A percentile compares a stretch with the other conserved stretches of the same genome.
phyloP scores from a whole-genome alignment of 2,329 filamentous ascomycete genomes.

The Chaetomium sp. region DNA sequence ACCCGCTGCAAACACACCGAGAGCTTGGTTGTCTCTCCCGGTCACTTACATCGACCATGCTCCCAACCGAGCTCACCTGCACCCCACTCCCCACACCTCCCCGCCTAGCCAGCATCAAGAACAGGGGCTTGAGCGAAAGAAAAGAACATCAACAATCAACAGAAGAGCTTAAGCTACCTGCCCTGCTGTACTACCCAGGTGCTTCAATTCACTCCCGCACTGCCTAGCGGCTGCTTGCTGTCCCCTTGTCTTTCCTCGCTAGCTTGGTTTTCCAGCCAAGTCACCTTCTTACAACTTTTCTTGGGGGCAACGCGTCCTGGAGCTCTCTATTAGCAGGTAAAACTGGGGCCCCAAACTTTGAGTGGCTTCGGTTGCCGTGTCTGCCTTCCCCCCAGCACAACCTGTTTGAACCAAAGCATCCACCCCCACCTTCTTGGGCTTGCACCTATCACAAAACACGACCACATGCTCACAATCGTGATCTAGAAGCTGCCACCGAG shows the following conservation, averaged over 20 bases:
- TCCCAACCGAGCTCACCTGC: constrained; percentile 8
- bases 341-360: background rate
- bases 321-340: constrained; percentile 15
- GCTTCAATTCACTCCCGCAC: background rate
- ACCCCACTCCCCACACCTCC: constrained; percentile 14
- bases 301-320: background rate
- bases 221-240: background rate
- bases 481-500: constrained; percentile 52
- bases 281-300: constrained; percentile 1
- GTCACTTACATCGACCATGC: constrained; percentile 4
- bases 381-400: constrained; percentile 7
- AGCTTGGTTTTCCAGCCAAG: background rate
- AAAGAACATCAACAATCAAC: constrained; percentile 1
- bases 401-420: constrained; percentile 9
- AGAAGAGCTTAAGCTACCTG: background rate
- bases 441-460: constrained; percentile 34
- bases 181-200: background rate
- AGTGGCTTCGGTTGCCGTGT: constrained; percentile 1
- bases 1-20: background rate
- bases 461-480: constrained; percentile 60
- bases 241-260: background rate
- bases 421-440: constrained; percentile 21
- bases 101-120: constrained; percentile 2
- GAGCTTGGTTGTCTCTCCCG: background rate
- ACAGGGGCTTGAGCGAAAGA: constrained; percentile 5